Evolutionary conservation across 208 protist species (phyloP).

Genomic region (Crithidia brevicula): DNA sequence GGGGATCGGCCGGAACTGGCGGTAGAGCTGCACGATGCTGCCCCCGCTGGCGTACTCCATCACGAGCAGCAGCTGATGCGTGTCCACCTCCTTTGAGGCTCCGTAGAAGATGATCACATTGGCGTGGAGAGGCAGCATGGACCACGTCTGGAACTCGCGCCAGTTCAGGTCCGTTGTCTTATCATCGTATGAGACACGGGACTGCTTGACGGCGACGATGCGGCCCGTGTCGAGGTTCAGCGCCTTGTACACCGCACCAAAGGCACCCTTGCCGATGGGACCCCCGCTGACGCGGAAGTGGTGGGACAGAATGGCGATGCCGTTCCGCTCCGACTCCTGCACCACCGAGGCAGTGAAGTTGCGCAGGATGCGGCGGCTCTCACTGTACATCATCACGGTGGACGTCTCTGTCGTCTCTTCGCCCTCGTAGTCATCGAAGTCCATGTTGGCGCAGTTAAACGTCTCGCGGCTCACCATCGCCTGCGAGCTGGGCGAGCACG

Average conservation of each 20-base stretch:
- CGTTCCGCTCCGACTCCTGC: constrained; percentile 36
- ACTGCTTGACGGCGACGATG: constrained; percentile 74
- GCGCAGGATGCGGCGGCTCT: constrained; percentile 18
- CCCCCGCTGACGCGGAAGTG: constrained; percentile 60
- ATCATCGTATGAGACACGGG: constrained; percentile 47
- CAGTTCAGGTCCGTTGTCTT: constrained; percentile 49
- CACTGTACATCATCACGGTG: constrained; percentile 21
- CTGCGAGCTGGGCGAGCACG: constrained; percentile 24
- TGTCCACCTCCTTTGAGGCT: constrained; percentile 61
- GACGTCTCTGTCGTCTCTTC: constrained; percentile 18
- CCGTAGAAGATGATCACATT: constrained; percentile 74
- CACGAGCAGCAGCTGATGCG: constrained; percentile 65
- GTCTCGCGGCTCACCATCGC: constrained; percentile 16
- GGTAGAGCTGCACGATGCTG: constrained; percentile 59
- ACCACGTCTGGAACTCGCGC: constrained; percentile 65
- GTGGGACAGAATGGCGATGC: constrained; percentile 44
- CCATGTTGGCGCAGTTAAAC: background rate
- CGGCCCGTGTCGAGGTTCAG: constrained; percentile 64
- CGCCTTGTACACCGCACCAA: constrained; percentile 68
- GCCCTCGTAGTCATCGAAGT: constrained; percentile 3
- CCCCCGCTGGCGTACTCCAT: constrained; percentile 73
- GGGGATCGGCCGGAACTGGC: constrained; percentile 56
- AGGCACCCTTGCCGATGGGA: constrained; percentile 66
- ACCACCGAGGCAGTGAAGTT: constrained; percentile 65
- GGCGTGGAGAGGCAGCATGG: constrained; percentile 60